These are phyloP conservation scores for Trichosanthes truncata DNA, from an alignment of 306 rosid species.

Conservation along the genomic window DNA sequence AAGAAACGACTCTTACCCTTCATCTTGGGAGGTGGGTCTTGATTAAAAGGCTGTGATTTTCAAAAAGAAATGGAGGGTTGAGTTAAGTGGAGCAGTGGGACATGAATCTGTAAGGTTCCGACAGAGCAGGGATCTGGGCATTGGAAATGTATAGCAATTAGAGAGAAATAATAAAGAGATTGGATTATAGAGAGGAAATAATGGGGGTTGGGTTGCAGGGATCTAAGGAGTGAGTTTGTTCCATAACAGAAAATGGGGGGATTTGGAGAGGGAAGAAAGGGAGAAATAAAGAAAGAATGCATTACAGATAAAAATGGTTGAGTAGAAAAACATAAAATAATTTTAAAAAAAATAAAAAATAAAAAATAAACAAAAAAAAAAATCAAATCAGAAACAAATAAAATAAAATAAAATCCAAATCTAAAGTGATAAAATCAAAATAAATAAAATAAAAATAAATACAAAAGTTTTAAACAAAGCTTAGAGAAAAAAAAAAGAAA, in stretches of 20 bases:
- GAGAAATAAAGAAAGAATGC: not conserved
- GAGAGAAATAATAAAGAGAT: not conserved
- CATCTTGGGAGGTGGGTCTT: constrained; percentile 4
- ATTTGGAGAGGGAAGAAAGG: not conserved
- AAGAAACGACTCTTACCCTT: constrained; percentile 14
- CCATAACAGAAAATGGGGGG: constrained; percentile 1
- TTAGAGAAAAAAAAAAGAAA: too few relatives aligned
- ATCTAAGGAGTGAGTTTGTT: not conserved
- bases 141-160: not conserved
- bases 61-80: not conserved
- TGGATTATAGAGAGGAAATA: not conserved
- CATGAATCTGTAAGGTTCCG: constrained; percentile 3
- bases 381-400: too few relatives aligned
- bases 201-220: not conserved
- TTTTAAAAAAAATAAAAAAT: too few relatives aligned
- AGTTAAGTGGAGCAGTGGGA: not conserved
- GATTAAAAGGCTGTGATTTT: not conserved
- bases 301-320: too few relatives aligned
- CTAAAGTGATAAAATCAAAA: too few relatives aligned
- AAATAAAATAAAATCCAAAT: too few relatives aligned
- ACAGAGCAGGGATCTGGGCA: constrained; percentile 2
- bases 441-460: too few relatives aligned
- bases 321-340: too few relatives aligned
- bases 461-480: too few relatives aligned
- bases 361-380: too few relatives aligned